Evolutionary conservation across 2,329 filamentous ascomycete genomes (phyloP), one percentile per base, ranked within the genome.

Genomic region (Paecilomyces sp.): DNA sequence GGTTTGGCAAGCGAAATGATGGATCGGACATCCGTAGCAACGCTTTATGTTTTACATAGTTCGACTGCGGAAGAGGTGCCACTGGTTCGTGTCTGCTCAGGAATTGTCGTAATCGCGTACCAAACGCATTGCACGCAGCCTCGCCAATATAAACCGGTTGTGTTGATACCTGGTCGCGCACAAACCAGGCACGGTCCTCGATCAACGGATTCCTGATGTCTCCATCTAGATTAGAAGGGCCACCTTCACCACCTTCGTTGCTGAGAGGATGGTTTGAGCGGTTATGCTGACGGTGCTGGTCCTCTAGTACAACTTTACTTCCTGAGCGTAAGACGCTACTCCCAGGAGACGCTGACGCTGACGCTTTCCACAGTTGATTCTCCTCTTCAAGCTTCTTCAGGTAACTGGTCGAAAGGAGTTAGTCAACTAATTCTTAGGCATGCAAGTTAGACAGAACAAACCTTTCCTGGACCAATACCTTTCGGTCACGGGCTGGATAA

Each of bases 151-250:
- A 62, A 18, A 62, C 60, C 0, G 61, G 61, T 11, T 62, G 61
- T 36, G 59, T 58, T 5, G 61, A 62, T 24, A 55, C 57, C 30
- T 58, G 60, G 52, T 62, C 61, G 41, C 56, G 57, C 2, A 62
- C 61, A 24, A 62, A 62, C 61, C 61, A 62, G 33, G 61, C 61
- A 15, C 58, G 58, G 57, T 62, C 61, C 55, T 62, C 61, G 18
- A 61, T 62, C 8, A 62, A 51, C 3, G 61, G 61, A 9, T 62
- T 62, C 28, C 60, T 57, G 41, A 62, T 58, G 18, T 62, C 55
- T 4, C 60, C 56, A 34, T 62, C 61, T 18, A 22, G n/a, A 36
- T 57, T 57, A n/a, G 34, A 31, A 2, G 50, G 47, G 18, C 25
- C 51, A 53, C 22, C 51, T 31, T 57, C 58, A 11, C 30, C 41